These are phyloP conservation scores for Microbotryum lychnidis-dioicae DNA, from an alignment of 1,284 basidiomycete species.

Conservation along the genomic window DNA sequence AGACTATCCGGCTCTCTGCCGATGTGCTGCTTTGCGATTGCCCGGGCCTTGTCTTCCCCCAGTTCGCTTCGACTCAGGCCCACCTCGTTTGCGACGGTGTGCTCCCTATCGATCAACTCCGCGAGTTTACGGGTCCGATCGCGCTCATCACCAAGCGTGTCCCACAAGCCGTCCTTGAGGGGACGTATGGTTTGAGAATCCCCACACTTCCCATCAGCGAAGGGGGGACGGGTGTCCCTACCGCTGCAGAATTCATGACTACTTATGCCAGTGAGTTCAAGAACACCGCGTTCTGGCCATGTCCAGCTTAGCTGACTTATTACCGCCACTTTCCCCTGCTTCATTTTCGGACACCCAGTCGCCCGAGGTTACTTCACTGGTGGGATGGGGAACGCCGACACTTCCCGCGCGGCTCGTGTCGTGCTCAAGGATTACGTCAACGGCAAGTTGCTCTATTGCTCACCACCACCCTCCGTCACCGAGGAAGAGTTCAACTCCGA, in stretches of 20 bases:
- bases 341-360: conserved; percentile 48
- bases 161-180: conserved; percentile 77
- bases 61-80: conserved; percentile 91
- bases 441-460: conserved; percentile 82
- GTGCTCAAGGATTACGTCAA: conserved; percentile 97
- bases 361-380: conserved; percentile 88
- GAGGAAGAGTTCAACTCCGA: conserved; percentile 69
- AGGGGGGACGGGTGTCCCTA: conserved; percentile 69
- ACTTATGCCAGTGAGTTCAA: conserved; percentile 74
- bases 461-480: conserved; percentile 64
- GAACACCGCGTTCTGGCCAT: neutral
- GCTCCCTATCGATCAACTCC: conserved; percentile 93
- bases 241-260: conserved; percentile 74
- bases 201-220: conserved; percentile 63
- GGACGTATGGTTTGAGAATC: conserved; percentile 78
- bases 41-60: conserved; percentile 96
- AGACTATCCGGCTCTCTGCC: conserved; percentile 87
- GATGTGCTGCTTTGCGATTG: conserved; percentile 93
- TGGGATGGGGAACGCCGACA: conserved; percentile 95
- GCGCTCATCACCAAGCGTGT: conserved; percentile 72
- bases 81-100: conserved; percentile 96
- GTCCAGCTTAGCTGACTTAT: neutral
- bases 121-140: conserved; percentile 83
- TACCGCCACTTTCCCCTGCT: conserved; percentile 1
- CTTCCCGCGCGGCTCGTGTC: conserved; percentile 84